Evolutionary conservation across 805 yeast species (phyloP), one percentile per base, ranked within the genome.

Genomic region (Grigorovia humatica): DNA sequence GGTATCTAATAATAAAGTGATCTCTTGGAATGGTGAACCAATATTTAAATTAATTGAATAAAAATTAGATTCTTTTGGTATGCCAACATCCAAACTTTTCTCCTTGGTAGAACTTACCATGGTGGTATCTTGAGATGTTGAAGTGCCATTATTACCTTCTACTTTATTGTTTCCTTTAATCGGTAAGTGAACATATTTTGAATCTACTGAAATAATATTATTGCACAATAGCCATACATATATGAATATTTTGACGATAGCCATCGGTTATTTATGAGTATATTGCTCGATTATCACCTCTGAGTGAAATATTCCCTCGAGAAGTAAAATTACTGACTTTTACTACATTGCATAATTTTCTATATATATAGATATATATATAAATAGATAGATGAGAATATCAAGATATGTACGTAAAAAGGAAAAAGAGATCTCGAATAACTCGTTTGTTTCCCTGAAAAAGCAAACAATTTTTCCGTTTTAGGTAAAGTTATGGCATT

Each of bases 1-100:
- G 1, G 90, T 85, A 60, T 85, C 93, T n/a, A 85, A 62, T 42
- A 82, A 63, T 9, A 83, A 79, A 9, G 70, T 71, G 6, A 83
- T 70, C n/a, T 69, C 64, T 58, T 83, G 83, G 0, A 71, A 60
- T 1, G 82, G 76, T 0, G 86, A 77, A 4, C 93, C 91, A 19
- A 85, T 62, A 23, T 63, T 58, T 30, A 79, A 54, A 5, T 67
- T 67, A 2, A 74, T 76, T 19, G 76, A 66, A 57, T 77, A 79
- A 55, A 77, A 79, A 4, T 71, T 46, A 7, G 40, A 42, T 38
- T 46, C 43, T 23, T 38, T 41, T 38, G 35, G 23, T n/a, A 35
- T 23, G 8, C 12, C 6, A 6, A 46, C n/a, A 46, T 23, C 13
- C 11, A 35, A 35, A 35, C 30, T 38, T 15, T 38, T 38, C 8